Conservation (phyloP, 2,329 filamentous ascomycete genomes). For the Apiospora marii region DNA sequence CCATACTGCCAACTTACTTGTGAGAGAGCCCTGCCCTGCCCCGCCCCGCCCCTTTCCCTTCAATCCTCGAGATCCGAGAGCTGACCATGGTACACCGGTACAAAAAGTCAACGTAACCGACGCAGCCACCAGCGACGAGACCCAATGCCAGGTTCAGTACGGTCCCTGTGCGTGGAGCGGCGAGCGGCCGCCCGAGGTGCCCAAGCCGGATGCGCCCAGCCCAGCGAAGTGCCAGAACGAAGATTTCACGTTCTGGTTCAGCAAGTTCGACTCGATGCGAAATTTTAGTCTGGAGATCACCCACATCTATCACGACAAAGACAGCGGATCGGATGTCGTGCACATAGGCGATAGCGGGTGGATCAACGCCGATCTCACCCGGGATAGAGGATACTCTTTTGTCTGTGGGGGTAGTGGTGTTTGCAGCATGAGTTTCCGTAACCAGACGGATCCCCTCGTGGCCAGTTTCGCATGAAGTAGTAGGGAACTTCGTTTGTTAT, state of each 20-base stretch:
- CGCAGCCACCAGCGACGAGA: not conserved
- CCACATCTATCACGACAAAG: not conserved
- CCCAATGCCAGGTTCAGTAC: not conserved
- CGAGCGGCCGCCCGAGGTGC: slow-evolving; percentile 1
- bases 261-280: slow-evolving; percentile 1
- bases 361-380: slow-evolving; percentile 2
- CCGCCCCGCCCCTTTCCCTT: not conserved
- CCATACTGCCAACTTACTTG: slow-evolving; percentile 3
- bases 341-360: slow-evolving; percentile 8
- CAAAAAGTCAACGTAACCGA: slow-evolving; percentile 2
- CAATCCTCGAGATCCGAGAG: not conserved
- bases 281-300: not conserved
- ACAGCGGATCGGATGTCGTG: not conserved
- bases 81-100: not conserved
- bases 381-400: not conserved
- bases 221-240: not conserved
- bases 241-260: slow-evolving; percentile 15
- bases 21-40: not conserved
- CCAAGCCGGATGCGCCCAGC: not conserved
- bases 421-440: not conserved
- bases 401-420: not conserved
- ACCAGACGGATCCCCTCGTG: slow-evolving; percentile 2
- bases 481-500: not conserved
- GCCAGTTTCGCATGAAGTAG: not conserved
- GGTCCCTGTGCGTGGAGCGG: slow-evolving; percentile 1